Conservation (phyloP, 257 asterid species). For the Solanum paucissectum region DNA sequence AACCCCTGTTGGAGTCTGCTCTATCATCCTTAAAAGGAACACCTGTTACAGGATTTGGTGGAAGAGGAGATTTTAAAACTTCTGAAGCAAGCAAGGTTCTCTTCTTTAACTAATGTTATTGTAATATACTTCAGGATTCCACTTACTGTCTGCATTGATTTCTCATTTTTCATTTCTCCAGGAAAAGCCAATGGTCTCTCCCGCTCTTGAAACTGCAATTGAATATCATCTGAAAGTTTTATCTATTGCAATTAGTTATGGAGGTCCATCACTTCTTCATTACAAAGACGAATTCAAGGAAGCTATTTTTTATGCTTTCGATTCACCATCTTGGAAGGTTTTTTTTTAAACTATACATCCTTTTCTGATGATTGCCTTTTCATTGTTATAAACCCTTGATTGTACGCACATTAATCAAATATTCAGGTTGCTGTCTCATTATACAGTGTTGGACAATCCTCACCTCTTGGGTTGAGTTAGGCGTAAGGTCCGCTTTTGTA, state of each 20-base stretch:
- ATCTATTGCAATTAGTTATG: constrained; percentile 89
- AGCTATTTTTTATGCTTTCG: constrained; percentile 72
- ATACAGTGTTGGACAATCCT: background rate
- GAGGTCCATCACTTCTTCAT: constrained; percentile 71
- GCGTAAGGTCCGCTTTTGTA: background rate
- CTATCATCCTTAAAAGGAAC: constrained; percentile 65
- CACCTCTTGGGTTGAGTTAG: background rate
- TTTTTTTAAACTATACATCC: constrained; percentile 5
- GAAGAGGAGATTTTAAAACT: constrained; percentile 33
- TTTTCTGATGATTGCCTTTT: background rate
- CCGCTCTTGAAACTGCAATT: constrained; percentile 82
- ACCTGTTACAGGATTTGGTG: constrained; percentile 76
- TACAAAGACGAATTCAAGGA: constrained; percentile 74
- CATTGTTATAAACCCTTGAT: background rate
- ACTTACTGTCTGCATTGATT: constrained; percentile 7
- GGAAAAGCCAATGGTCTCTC: constrained; percentile 72
- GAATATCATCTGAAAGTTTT: constrained; percentile 89
- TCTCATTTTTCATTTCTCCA: constrained; percentile 21
- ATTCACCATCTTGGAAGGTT: constrained; percentile 99
- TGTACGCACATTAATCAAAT: background rate
- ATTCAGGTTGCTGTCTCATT: background rate
- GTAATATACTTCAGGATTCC: constrained; percentile 9
- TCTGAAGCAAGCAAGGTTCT: constrained; percentile 63
- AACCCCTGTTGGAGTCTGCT: constrained; percentile 70
- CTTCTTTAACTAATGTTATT: constrained; percentile 14